Conservation (phyloP, 2,329 filamentous ascomycete species). For the Colletotrichum sp. region DNA sequence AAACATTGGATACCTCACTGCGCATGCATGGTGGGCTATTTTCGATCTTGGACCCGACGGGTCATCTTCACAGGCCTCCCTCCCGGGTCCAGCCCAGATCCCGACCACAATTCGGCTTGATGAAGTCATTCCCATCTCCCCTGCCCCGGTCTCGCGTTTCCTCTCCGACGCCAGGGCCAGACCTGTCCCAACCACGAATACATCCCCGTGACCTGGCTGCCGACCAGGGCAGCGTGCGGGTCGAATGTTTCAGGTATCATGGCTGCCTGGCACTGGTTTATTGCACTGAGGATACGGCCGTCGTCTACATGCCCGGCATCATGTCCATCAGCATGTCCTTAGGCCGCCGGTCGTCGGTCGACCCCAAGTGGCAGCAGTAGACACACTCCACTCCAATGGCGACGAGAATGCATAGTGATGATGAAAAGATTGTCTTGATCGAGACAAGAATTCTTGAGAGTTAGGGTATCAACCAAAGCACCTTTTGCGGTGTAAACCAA, state of each 20-base stretch:
- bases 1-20: background rate
- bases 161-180: background rate
- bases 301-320: background rate
- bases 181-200: background rate
- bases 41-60: background rate
- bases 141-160: background rate
- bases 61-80: background rate
- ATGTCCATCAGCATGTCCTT: background rate
- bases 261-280: background rate
- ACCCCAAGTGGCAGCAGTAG: background rate
- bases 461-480: slow-evolving; percentile 20
- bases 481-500: background rate
- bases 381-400: background rate
- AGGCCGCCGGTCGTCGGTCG: background rate
- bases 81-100: background rate
- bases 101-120: background rate
- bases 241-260: slow-evolving; percentile 7
- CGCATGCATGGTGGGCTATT: slow-evolving; percentile 2
- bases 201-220: background rate
- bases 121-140: background rate
- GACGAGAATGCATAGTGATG: background rate
- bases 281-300: background rate
- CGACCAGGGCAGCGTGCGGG: background rate
- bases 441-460: background rate
- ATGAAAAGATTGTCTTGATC: background rate